phyloP scores from a whole-genome alignment of 73 alveolate species.

The Paramecium caudatum region DNA sequence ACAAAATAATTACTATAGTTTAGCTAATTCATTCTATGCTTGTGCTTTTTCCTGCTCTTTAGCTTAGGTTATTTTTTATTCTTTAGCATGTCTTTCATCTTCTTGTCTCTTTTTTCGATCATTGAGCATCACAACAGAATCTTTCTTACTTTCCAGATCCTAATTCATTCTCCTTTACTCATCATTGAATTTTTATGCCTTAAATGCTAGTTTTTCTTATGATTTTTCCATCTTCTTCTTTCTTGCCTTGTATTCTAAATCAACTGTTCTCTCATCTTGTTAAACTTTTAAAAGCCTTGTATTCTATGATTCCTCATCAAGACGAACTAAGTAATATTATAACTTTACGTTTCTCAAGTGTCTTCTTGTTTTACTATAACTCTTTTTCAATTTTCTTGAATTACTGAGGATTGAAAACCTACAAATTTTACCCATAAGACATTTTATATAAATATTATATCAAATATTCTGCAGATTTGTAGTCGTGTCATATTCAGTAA shows the following conservation, averaged over 20 bases:
- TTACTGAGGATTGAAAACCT: slow-evolving; percentile 32
- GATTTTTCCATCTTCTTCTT: slow-evolving; percentile 51
- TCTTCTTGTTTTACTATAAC: neutral
- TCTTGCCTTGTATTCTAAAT: slow-evolving; percentile 28
- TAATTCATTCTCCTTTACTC: slow-evolving; percentile 57
- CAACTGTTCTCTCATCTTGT: slow-evolving; percentile 45
- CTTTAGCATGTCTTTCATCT: slow-evolving; percentile 44
- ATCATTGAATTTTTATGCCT: slow-evolving; percentile 58
- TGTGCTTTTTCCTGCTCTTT: slow-evolving; percentile 20
- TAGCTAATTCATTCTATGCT: slow-evolving; percentile 30
- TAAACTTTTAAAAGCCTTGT: slow-evolving; percentile 50
- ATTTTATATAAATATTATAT: neutral
- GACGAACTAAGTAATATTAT: slow-evolving; percentile 9
- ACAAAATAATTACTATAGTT: neutral
- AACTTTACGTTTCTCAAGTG: slow-evolving; percentile 8
- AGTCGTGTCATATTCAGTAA: slow-evolving; percentile 62
- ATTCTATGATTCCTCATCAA: slow-evolving; percentile 56
- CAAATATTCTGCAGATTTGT: slow-evolving; percentile 19
- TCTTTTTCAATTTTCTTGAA: slow-evolving; percentile 55
- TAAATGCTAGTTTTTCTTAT: slow-evolving; percentile 5
- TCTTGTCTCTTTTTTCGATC: slow-evolving; percentile 44
- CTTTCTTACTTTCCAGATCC: slow-evolving; percentile 46
- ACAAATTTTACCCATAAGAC: slow-evolving; percentile 47
- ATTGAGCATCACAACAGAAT: slow-evolving; percentile 45
- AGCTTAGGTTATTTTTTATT: slow-evolving; percentile 5